Base-by-base conservation (phyloP, 176 grass and related monocot genomes). In the Musa beccarii region DNA sequence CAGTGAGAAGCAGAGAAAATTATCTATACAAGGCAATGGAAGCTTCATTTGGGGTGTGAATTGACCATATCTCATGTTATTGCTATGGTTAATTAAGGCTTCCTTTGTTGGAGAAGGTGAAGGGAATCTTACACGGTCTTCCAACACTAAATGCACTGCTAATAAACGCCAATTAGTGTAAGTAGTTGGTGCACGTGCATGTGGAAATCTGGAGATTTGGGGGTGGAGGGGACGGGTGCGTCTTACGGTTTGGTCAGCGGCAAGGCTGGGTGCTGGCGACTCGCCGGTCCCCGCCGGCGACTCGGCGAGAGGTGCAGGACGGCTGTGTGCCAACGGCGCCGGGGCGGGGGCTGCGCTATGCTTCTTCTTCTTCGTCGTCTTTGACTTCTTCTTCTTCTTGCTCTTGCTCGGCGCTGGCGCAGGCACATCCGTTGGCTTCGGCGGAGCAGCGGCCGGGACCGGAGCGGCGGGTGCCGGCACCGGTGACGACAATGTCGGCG, bases 311-410 rank as follows among this genome's bases (percentile, higher is more conserved):
- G 73, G 26, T 14, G 26, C 9, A 53, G 6, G 28, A 56, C 8
- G 54, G 73, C 25, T 59, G 73, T 55, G 72, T 11, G 23, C 25
- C 54, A 23, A 11, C 54, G 72, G 73, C 9, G 73, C 53, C 8
- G 73, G 73, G 16, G 71, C 51, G 71, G 52, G 52, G 9, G 17
- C 54, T 1, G 15, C 1, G 53, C 0, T 29, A 34, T 70, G 50
- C 68, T 52, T 70, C 29, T 70, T 70, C 68, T 70, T 69, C 13
- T 15, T 50, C 67, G 67, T 19, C 34, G 49, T 70, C 19, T 50
- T 70, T 16, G 68, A 49, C 68, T 70, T 70, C 73, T 75, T 73
- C 71, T 73, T 75, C 71, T 73, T 75, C 73, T 75, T 75, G 16
- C 26, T 75, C 73, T 61, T 75, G 23, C 73, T 75, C 54, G 73